Evolutionary conservation across 257 asterid genomes (phyloP).

Genomic region (Plantago elongata): DNA sequence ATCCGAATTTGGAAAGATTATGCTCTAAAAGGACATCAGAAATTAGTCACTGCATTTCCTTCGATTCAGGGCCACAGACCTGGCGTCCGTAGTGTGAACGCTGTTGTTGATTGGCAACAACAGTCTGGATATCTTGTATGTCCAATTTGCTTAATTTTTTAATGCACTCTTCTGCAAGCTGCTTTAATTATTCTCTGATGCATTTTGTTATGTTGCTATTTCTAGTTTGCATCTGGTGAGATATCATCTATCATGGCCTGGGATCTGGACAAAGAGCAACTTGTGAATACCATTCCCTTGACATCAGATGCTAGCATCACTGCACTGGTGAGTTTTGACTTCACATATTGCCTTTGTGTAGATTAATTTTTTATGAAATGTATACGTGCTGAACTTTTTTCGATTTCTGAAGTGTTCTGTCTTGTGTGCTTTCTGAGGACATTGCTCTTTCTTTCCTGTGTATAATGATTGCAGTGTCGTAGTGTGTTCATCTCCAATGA

Average conservation of each 20-base stretch:
- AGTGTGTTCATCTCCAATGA: no score
- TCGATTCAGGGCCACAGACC: conserved; percentile 87
- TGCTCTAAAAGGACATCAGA: conserved; percentile 63
- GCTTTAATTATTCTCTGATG: conserved; percentile 10
- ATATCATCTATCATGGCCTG: conserved; percentile 87
- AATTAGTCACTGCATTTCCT: conserved; percentile 81
- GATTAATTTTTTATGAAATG: neutral
- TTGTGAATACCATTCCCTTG: conserved; percentile 66
- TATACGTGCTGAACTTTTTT: neutral
- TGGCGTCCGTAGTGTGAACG: conserved; percentile 77
- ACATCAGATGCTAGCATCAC: conserved; percentile 80
- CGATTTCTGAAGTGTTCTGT: neutral
- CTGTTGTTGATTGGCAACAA: conserved; percentile 99
- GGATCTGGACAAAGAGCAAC: conserved; percentile 98
- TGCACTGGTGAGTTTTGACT: conserved; percentile 63
- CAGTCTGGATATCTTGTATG: conserved; percentile 78
- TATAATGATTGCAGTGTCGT: neutral
- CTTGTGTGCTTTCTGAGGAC: neutral
- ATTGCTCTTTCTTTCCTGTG: neutral
- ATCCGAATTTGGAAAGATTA: conserved; percentile 94
- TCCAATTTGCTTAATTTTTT: conserved; percentile 1
- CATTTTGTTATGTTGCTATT: conserved; percentile 14
- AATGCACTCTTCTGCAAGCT: neutral
- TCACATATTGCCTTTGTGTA: neutral
- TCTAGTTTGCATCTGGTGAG: conserved; percentile 82